Base-by-base conservation (phyloP, 352 stramenopile species). In the Phytophthora cactorum region DNA sequence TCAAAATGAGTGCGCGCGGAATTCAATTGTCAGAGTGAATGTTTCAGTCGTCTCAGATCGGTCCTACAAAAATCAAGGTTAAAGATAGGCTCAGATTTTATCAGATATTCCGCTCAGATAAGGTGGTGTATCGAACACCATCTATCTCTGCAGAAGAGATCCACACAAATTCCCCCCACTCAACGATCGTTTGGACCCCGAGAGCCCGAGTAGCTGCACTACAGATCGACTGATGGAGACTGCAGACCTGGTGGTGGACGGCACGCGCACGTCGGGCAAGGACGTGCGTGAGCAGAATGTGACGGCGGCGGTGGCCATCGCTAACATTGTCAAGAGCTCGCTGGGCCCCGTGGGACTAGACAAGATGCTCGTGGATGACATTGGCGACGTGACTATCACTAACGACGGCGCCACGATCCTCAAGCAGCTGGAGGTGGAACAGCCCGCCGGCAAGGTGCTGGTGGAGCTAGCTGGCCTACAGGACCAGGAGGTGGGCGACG, bases 401-500 rank as follows among this genome's bases (percentile, higher is more conserved):
- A 99, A 99, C 83, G 98, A 99, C 72, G 98, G 98, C 52, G 98
- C 98, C n/a, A 99, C 98, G 38, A 99, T 99, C 76, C 84, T 99
- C 51, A 98, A 99, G 85, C 97, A 98, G 70, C 83, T 99, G 34
- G 97, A 99, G 66, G 98, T 99, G 9, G 97, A 99, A 71, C 98
- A 99, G 79, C 98, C 98, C 28, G 98, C 98, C 2, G 98, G 97
- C 29, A 99, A 99, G 63, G 96, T 99, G 11, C 81, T 99, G 7
- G 97, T 99, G 5, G 98, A 99, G 74, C 86, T 99, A 14, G 97
- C 97, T 1, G 93, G 98, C 47, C 84, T 99, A 29, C 98, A 99
- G 81, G 98, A 99, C 82, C 91, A 99, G 66, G 97, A 99, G 78
- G 98, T 99, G 46, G 98, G 98, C 61, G 98, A 99, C 76, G 98